A percentile compares a stretch with the other conserved stretches of the same genome.
Conservation (phyloP, 352 stramenopile genomes). For the Globisporangium radiosum region DNA sequence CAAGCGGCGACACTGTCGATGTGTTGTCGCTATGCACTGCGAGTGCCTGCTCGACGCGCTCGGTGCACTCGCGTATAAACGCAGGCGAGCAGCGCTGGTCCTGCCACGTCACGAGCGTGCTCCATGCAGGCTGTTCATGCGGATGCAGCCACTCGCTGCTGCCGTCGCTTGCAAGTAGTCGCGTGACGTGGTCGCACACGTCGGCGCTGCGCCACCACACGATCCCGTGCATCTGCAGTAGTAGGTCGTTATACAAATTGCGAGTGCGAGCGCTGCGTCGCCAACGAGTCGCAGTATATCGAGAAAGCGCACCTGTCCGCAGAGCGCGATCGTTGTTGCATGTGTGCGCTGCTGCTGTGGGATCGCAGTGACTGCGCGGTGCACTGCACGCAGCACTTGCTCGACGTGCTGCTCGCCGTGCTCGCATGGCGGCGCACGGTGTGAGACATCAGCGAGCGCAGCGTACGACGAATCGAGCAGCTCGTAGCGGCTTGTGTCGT, state of each 20-base stretch:
- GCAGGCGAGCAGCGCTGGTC: slow-evolving; percentile 58
- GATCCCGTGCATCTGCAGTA: slow-evolving; percentile 80
- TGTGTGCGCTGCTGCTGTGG: slow-evolving; percentile 16
- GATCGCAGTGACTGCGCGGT: slow-evolving; percentile 25
- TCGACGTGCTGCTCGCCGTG: slow-evolving; percentile 40
- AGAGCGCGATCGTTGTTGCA: slow-evolving; percentile 52
- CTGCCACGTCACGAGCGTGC: slow-evolving; percentile 69
- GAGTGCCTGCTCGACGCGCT: slow-evolving; percentile 11
- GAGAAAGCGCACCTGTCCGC: slow-evolving; percentile 41
- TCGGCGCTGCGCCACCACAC: slow-evolving; percentile 65
- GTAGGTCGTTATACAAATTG: neutral
- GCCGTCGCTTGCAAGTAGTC: slow-evolving; percentile 17
- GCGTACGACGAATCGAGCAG: slow-evolving; percentile 29
- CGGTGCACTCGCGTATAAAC: slow-evolving; percentile 37
- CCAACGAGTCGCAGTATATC: neutral
- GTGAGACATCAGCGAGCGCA: slow-evolving; percentile 26
- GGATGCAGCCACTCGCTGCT: slow-evolving; percentile 4
- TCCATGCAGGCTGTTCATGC: slow-evolving; percentile 28
- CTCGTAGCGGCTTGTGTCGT: slow-evolving; percentile 7
- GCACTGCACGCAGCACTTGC: slow-evolving; percentile 37
- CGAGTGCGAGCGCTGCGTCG: too few species aligned
- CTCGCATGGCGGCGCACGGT: neutral
- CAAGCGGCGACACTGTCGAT: slow-evolving; percentile 23
- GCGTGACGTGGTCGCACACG: slow-evolving; percentile 20
- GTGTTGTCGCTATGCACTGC: neutral